Evolutionary conservation across 768 basidiomycete genomes (phyloP).

Genomic region (Cytidiella melzeri): DNA sequence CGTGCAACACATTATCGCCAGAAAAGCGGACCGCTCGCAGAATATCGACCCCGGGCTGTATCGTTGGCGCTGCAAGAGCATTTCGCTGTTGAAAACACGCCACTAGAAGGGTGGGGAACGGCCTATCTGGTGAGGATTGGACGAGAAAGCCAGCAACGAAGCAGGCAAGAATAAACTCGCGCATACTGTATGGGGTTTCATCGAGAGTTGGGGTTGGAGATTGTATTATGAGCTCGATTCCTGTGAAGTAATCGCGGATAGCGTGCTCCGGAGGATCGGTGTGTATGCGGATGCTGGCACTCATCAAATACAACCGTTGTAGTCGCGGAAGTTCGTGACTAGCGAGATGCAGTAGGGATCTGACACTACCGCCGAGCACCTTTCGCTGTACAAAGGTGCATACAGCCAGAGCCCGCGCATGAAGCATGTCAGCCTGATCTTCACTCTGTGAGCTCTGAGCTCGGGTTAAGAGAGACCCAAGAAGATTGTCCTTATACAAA

Average conservation of each 20-base stretch:
- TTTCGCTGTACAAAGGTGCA: constrained; percentile 29
- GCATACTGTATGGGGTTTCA: constrained; percentile 30
- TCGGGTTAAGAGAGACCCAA: constrained; percentile 24
- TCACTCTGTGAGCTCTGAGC: constrained; percentile 14
- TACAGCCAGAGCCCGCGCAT: constrained; percentile 27
- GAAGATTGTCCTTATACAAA: constrained; percentile 27
- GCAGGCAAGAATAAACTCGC: constrained; percentile 34
- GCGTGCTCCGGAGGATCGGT: constrained; percentile 24
- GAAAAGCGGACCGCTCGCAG: constrained; percentile 29
- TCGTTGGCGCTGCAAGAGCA: constrained; percentile 13
- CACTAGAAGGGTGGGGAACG: constrained; percentile 18
- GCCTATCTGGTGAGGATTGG: constrained; percentile 20
- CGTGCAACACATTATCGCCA: constrained; percentile 27
- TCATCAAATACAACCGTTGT: constrained; percentile 39
- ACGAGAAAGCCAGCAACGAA: constrained; percentile 31
- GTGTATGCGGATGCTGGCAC: constrained; percentile 31
- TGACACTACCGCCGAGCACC: constrained; percentile 19
- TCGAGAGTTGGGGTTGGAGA: constrained; percentile 16
- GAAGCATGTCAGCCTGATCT: constrained; percentile 10
- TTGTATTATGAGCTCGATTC: constrained; percentile 30
- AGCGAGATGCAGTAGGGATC: constrained; percentile 20
- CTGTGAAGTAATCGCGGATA: constrained; percentile 33
- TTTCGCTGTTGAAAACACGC: not conserved
- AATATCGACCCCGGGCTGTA: constrained; percentile 30
- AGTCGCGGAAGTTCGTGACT: constrained; percentile 34